Conservation (phyloP, 148 eudicot species). For the Pharnaceum exiguum region DNA sequence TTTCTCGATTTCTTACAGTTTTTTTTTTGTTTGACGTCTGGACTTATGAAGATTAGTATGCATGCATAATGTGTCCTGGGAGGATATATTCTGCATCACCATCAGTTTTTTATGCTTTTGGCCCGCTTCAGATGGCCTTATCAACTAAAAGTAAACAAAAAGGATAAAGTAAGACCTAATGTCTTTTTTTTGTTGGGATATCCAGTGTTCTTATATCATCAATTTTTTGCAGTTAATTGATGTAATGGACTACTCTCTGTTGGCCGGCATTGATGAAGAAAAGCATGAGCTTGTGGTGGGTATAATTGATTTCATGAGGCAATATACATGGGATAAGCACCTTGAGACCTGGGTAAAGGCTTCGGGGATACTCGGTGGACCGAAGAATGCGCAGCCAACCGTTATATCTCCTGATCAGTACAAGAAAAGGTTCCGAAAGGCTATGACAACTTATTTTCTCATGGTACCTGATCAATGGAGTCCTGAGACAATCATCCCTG, state of each 20-base stretch:
- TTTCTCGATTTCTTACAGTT: no score
- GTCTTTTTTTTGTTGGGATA: not conserved
- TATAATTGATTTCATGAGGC: constrained; percentile 73
- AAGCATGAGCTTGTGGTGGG: constrained; percentile 62
- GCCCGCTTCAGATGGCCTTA: no score
- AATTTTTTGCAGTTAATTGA: constrained; percentile 41
- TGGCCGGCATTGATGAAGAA: constrained; percentile 67
- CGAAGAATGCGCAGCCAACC: constrained; percentile 54
- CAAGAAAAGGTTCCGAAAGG: constrained; percentile 76
- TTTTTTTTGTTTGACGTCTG: no score
- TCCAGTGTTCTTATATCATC: not conserved
- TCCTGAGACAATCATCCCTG: constrained; percentile 30
- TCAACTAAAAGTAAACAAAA: no score
- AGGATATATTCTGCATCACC: no score
- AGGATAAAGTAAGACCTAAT: no score
- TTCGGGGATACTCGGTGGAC: constrained; percentile 72
- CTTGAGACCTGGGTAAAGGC: constrained; percentile 80
- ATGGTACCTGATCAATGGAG: constrained; percentile 75
- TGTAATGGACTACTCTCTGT: constrained; percentile 70
- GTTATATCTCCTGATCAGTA: constrained; percentile 73
- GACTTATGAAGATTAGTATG: no score
- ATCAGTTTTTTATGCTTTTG: no score
- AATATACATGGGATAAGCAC: constrained; percentile 80
- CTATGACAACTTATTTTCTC: constrained; percentile 65
- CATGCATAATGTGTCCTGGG: no score